Conservation (phyloP, 495 filamentous ascomycete species). For the Xylaria longipes region DNA sequence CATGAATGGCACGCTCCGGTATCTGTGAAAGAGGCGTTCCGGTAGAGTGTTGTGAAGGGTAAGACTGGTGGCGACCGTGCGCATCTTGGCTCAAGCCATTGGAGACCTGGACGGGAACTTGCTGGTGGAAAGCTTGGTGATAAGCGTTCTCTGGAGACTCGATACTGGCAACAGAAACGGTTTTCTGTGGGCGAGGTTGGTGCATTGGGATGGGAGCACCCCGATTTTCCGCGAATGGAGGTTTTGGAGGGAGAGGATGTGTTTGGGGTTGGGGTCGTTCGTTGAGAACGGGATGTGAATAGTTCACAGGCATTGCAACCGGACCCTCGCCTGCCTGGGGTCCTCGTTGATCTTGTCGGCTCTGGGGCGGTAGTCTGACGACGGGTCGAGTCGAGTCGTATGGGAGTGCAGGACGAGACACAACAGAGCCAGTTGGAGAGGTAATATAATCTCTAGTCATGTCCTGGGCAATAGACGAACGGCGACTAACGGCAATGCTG, state of each 20-base stretch:
- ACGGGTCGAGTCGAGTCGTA: conserved; percentile 74
- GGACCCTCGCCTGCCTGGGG: conserved; percentile 36
- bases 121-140: conserved; percentile 90
- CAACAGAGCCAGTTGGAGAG: conserved; percentile 78
- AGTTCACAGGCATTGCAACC: conserved; percentile 23
- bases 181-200: conserved; percentile 93
- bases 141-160: conserved; percentile 84
- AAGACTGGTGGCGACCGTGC: conserved; percentile 75
- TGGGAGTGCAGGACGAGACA: conserved; percentile 68
- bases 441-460: conserved; percentile 74
- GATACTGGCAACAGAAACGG: conserved; percentile 92
- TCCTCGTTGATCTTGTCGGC: conserved; percentile 44
- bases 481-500: conserved; percentile 88
- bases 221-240: conserved; percentile 78
- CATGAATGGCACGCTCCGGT: conserved; percentile 92
- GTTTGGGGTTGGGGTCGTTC: conserved; percentile 61
- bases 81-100: conserved; percentile 63
- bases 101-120: conserved; percentile 75
- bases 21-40: conserved; percentile 94
- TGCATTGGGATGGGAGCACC: conserved; percentile 84
- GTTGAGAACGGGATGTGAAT: conserved; percentile 49
- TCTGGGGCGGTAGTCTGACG: conserved; percentile 81
- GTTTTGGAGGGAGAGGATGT: conserved; percentile 70
- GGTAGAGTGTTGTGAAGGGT: conserved; percentile 73
- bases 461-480: conserved; percentile 84